phyloP scores from a whole-genome alignment of 805 yeast species.

The Cyberlindnera euphorbiiphila region DNA sequence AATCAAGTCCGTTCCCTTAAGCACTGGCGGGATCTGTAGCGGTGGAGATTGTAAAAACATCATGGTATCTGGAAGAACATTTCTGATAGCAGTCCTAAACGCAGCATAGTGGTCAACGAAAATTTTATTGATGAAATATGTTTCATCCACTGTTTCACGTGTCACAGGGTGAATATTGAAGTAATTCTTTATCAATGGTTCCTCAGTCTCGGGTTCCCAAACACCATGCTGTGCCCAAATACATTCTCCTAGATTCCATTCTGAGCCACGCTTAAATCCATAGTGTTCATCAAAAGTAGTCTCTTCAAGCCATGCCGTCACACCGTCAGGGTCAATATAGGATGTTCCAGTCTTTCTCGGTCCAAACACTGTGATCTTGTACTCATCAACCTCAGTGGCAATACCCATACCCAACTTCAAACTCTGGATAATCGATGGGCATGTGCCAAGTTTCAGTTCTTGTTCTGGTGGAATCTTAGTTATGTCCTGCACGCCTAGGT shows the following conservation, averaged over 20 bases:
- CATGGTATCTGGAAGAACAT: slow-evolving; percentile 42
- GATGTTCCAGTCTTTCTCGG: slow-evolving; percentile 60
- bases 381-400: slow-evolving; percentile 62
- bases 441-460: slow-evolving; percentile 69
- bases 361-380: slow-evolving; percentile 70
- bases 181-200: slow-evolving; percentile 46
- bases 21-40: slow-evolving; percentile 66
- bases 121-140: slow-evolving; percentile 57
- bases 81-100: slow-evolving; percentile 48
- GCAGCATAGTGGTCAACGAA: slow-evolving; percentile 59
- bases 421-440: slow-evolving; percentile 78
- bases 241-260: slow-evolving; percentile 74
- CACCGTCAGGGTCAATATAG: slow-evolving; percentile 62
- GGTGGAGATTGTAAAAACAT: slow-evolving; percentile 81
- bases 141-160: slow-evolving; percentile 41
- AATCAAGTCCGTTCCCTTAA: slow-evolving; percentile 45
- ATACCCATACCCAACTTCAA: slow-evolving; percentile 78
- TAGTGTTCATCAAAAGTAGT: slow-evolving; percentile 58
- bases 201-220: slow-evolving; percentile 50
- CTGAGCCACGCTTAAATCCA: slow-evolving; percentile 60
- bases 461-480: slow-evolving; percentile 52
- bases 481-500: slow-evolving; percentile 59
- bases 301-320: slow-evolving; percentile 61
- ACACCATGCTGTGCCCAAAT: slow-evolving; percentile 78
- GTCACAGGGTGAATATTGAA: slow-evolving; percentile 40